Percentiles rank a stretch among this genome's conserved stretches.
These are phyloP conservation scores for Vanrija pseudolonga DNA, from an alignment of 1,284 basidiomycete genomes.

Conservation along the genomic window DNA sequence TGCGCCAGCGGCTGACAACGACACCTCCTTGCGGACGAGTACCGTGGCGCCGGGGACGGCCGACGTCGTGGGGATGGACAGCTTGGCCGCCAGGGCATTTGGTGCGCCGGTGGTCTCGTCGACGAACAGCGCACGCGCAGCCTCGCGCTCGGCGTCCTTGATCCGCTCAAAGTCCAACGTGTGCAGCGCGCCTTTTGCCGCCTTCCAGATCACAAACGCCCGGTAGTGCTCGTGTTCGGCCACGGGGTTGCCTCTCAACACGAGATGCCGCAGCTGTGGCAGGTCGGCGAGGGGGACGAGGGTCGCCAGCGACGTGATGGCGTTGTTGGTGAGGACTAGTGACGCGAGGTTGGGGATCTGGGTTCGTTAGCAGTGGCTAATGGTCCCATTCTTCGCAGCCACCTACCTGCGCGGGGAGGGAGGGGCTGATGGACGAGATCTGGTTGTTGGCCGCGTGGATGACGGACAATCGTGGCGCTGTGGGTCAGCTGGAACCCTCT, in stretches of 20 bases:
- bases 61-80: conserved; percentile 66
- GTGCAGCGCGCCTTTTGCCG: conserved; percentile 60
- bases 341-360: conserved; percentile 50
- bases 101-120: conserved; percentile 66
- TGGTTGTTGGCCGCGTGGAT: conserved; percentile 97
- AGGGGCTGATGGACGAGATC: conserved; percentile 70
- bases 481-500: conserved; percentile 13
- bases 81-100: conserved; percentile 73
- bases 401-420: conserved; percentile 44
- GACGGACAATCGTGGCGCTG: conserved; percentile 77
- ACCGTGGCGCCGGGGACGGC: conserved; percentile 60
- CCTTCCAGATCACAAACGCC: conserved; percentile 69
- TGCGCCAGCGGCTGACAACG: conserved; percentile 47
- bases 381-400: background rate
- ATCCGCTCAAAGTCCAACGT: conserved; percentile 96
- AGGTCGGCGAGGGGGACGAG: conserved; percentile 77
- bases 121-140: conserved; percentile 69
- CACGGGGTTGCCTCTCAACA: conserved; percentile 85
- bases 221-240: conserved; percentile 92
- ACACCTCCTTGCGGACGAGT: conserved; percentile 26
- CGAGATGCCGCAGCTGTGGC: conserved; percentile 72
- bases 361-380: background rate
- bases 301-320: conserved; percentile 72
- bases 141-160: conserved; percentile 80
- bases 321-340: conserved; percentile 48